A percentile compares a stretch with the other conserved stretches of the same genome.
Evolutionary conservation across 2,329 filamentous ascomycete species (phyloP).

Genomic region (Fusarium verticillioides): DNA sequence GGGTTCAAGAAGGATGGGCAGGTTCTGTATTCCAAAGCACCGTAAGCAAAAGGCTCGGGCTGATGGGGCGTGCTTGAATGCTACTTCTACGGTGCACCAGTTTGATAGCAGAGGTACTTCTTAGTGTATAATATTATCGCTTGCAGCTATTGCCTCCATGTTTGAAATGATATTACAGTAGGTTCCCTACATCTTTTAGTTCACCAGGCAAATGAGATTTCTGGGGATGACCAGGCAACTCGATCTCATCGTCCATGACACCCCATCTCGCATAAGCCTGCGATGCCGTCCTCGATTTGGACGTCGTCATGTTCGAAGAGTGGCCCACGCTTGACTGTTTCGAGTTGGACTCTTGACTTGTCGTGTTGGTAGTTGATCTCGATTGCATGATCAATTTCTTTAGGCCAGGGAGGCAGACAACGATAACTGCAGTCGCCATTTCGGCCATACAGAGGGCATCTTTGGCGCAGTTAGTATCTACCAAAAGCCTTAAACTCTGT

Average conservation of each 20-base stretch:
- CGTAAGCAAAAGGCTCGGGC: neutral
- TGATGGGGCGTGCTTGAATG: neutral
- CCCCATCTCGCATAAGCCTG: conserved; percentile 15
- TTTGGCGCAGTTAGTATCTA: neutral
- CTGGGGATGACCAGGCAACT: neutral
- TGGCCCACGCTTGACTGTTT: neutral
- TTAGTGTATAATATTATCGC: neutral
- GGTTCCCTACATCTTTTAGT: neutral
- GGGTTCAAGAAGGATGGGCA: conserved; percentile 30
- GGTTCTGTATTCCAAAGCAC: conserved; percentile 26
- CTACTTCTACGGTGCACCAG: accelerated
- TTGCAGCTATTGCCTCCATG: neutral
- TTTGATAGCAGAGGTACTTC: neutral
- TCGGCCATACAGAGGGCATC: conserved; percentile 3
- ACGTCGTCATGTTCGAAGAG: neutral
- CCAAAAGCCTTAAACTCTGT: accelerated
- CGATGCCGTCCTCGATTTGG: neutral
- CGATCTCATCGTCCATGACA: conserved; percentile 17
- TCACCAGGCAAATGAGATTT: too few relatives aligned
- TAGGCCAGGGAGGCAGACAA: conserved; percentile 5
- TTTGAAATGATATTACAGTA: neutral
- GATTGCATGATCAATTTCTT: conserved; percentile 1
- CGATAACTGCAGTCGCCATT: conserved; percentile 15
- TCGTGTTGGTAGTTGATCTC: neutral
- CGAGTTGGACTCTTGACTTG: neutral